Percentiles rank a stretch among this genome's conserved stretches.
phyloP scores from a whole-genome alignment of 257 asterid genomes.

The Solanum ahanhuiri region DNA sequence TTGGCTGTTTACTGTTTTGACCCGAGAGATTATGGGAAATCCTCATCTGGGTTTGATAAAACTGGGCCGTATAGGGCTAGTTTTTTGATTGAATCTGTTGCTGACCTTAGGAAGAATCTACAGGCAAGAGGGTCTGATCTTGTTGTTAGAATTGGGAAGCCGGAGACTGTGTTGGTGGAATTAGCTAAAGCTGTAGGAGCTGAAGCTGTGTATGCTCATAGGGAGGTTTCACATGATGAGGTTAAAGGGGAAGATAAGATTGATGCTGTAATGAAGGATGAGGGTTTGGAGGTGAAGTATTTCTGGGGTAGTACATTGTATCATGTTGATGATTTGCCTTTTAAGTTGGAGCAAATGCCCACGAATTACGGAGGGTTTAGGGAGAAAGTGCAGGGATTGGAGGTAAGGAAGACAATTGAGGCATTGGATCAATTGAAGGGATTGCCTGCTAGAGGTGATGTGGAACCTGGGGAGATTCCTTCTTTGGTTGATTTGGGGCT shows the following conservation, averaged over 20 bases:
- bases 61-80: slow-evolving; percentile 82
- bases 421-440: slow-evolving; percentile 70
- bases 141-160: slow-evolving; percentile 77
- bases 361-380: slow-evolving; percentile 84
- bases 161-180: slow-evolving; percentile 77
- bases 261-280: slow-evolving; percentile 72
- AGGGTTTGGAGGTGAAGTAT: slow-evolving; percentile 82
- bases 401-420: slow-evolving; percentile 78
- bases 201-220: slow-evolving; percentile 76
- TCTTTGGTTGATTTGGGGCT: slow-evolving; percentile 85
- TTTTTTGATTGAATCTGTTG: slow-evolving; percentile 67
- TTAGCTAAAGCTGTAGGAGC: slow-evolving; percentile 81
- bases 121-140: slow-evolving; percentile 86
- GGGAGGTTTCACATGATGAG: slow-evolving; percentile 81
- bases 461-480: slow-evolving; percentile 89
- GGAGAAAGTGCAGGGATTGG: slow-evolving; percentile 64
- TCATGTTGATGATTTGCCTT: slow-evolving; percentile 93
- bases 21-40: slow-evolving; percentile 86
- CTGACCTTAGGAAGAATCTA: slow-evolving; percentile 56
- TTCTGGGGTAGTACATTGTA: slow-evolving; percentile 98
- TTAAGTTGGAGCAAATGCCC: slow-evolving; percentile 71
- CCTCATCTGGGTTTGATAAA: slow-evolving; percentile 78
- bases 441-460: slow-evolving; percentile 76
- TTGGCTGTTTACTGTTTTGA: slow-evolving; percentile 92
- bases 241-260: slow-evolving; percentile 82